Base-by-base conservation (phyloP, 768 basidiomycete genomes). In the Lentinus brumalis region DNA sequence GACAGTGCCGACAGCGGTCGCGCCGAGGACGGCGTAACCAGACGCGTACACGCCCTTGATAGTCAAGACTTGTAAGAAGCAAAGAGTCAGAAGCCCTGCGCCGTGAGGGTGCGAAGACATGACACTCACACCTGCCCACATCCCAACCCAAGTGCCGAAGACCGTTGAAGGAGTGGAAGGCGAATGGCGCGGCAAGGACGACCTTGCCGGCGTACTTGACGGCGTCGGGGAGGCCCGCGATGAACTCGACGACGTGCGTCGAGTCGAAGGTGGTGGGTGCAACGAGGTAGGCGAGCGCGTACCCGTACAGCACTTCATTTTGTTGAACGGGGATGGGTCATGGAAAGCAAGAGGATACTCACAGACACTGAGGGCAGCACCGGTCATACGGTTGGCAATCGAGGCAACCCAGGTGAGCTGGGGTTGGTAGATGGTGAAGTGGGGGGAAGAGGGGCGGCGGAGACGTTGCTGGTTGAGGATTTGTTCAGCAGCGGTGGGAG, bases 361-460 rank as follows among this genome's bases (percentile, higher is more conserved):
- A 94, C 93, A 81, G 52, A 81, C 86, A 61, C 91, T 89, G 51
- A 99, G 83, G 10, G 80, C 92, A 8, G 75, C 83, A 60, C 96
- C 97, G 11, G 94, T 91, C n/a, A 83, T 74, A 73, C 97, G 91
- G 77, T 98, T 89, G 42, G 83, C 86, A 68, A 96, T 94, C 16
- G 94, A 97, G 5, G 77, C 82, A 56, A 92, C 14, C 92, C 93
- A 96, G 39, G 96, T 98, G 50, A 98, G 75, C 76, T 98, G 93
- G 2, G 90, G 91, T 71, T 96, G 89, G 78, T 99, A 99, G 76
- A 99, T 98, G 57, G 94, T 94, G 72, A 94, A 91, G 75, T 98
- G 96, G 9, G 97, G 97, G 69, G 90, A 92, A 63, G 83, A 91
- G 16, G 97, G 96, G n/a, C 97, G 89, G 51, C 80, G 79, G 52